Base-by-base conservation (phyloP, 176 grass and related monocot species). In the Aegilops speltoides region DNA sequence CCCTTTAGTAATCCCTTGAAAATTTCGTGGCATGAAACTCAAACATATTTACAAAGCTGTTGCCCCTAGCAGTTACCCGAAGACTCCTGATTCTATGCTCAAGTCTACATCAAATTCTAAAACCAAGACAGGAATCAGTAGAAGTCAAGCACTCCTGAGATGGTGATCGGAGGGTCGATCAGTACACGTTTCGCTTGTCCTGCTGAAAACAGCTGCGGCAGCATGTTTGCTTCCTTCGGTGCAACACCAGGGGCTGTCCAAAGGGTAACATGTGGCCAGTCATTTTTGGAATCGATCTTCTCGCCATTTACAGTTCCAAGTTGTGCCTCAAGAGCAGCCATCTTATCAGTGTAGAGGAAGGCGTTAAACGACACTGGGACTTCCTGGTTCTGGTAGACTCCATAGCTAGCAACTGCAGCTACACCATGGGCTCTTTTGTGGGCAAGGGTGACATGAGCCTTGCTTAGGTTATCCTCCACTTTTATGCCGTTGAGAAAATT, bases 401-500 rank as follows among this genome's bases (percentile, higher is more conserved):
- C 90, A 19, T 92, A 98, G 79, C 87, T 96, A 62, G 96, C 93
- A 19, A 98, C 93, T 1, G 91, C 83, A 41, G 93, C 79, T 57
- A 95, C 96, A 45, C 96, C 96, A 63, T 98, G 96, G 64, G 57
- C 91, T 87, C 90, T 89, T 89, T 98, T 98, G 78, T 98, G 96
- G 68, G 96, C 96, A 4, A 98, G 91, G 76, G 96, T 98, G 34
- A 98, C 79, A 48, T 98, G 96, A 62, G 84, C 91, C 79, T 89
- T 96, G 40, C 68, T 92, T 20, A 98, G 93, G 56, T 77, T 88
- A 87, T 89, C 93, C 60, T 77, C 90, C 75, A 96, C 33, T 56
- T 87, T 87, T 81, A 57, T 92, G 31, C 36, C 66, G 37, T 85
- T 69, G 12, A 96, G 78, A 34, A 96, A 96, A 78, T 15, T 69